Conservation (phyloP, 140 eudicot genomes). For the Cichorium intybus region DNA sequence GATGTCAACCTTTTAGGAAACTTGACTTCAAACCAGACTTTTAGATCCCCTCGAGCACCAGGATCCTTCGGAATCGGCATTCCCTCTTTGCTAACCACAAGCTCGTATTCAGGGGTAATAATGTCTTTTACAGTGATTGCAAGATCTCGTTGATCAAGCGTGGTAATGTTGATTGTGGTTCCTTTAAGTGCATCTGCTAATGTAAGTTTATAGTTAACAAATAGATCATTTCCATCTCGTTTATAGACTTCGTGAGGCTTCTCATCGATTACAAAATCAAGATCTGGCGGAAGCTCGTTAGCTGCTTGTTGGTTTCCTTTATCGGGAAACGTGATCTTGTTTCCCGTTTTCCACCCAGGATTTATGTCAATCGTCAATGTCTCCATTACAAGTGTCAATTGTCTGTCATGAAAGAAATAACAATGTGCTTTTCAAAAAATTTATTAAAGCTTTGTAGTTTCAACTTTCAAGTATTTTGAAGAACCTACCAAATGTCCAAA, state of each 20-base stretch:
- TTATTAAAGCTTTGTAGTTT: too few relatives aligned
- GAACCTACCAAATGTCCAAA: too few relatives aligned
- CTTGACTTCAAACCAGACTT: slow-evolving; percentile 50
- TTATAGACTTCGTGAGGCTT: slow-evolving; percentile 49
- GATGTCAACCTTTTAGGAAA: slow-evolving; percentile 48
- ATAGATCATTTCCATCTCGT: slow-evolving; percentile 60
- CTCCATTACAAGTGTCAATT: slow-evolving; percentile 40
- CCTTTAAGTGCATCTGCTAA: slow-evolving; percentile 65
- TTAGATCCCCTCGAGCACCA: slow-evolving; percentile 48
- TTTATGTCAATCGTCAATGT: slow-evolving; percentile 59
- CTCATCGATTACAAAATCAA: slow-evolving; percentile 66
- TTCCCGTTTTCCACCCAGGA: slow-evolving; percentile 80
- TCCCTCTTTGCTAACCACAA: slow-evolving; percentile 50
- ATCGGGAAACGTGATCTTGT: slow-evolving; percentile 61
- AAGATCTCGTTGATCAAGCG: slow-evolving; percentile 49
- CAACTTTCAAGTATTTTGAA: too few relatives aligned
- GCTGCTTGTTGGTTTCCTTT: slow-evolving; percentile 63
- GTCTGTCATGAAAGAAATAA: slow-evolving; percentile 28
- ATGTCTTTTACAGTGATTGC: slow-evolving; percentile 40
- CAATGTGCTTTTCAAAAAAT: not conserved
- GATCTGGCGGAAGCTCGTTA: slow-evolving; percentile 63
- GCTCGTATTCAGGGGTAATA: slow-evolving; percentile 54
- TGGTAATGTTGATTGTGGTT: slow-evolving; percentile 35
- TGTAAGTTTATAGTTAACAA: slow-evolving; percentile 30
- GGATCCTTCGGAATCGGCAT: slow-evolving; percentile 67